A percentile compares a stretch with the other conserved stretches of the same genome.
Evolutionary conservation across 1,284 basidiomycete genomes (phyloP).

Genomic region (Boletus semigastroideus): DNA sequence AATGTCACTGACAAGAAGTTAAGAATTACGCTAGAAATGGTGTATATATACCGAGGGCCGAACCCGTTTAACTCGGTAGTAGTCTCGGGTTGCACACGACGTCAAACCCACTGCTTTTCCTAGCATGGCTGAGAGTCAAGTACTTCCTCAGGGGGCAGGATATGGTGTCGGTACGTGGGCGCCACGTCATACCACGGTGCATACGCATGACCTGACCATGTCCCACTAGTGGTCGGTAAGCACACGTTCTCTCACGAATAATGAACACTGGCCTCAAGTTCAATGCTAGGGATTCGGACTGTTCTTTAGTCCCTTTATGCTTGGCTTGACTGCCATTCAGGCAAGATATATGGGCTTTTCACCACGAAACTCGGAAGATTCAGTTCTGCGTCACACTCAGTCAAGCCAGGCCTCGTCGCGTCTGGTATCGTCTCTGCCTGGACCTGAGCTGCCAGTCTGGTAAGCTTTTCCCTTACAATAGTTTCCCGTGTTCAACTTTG

Average conservation of each 20-base stretch:
- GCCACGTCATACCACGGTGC: not conserved
- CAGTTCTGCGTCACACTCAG: constrained; percentile 75
- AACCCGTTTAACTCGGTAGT: not conserved
- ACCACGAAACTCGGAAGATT: constrained; percentile 78
- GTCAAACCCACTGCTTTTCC: not conserved
- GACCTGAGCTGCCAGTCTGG: constrained; percentile 81
- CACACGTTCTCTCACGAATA: not conserved
- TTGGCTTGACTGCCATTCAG: constrained; percentile 67
- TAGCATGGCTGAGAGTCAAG: constrained; percentile 31
- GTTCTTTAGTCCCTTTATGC: constrained; percentile 81
- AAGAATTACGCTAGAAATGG: constrained; percentile 9
- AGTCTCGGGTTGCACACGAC: constrained; percentile 2
- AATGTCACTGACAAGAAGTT: constrained; percentile 22
- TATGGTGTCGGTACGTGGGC: constrained; percentile 84
- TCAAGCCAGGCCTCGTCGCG: constrained; percentile 89
- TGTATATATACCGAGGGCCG: constrained; percentile 1
- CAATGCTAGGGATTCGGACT: constrained; percentile 68
- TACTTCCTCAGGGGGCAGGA: constrained; percentile 68
- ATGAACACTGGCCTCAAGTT: not conserved
- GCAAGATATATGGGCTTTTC: constrained; percentile 73
- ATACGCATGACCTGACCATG: not conserved
- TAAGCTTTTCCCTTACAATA: constrained; percentile 31
- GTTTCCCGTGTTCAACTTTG: not conserved
- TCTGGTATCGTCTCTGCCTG: constrained; percentile 85
- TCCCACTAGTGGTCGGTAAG: constrained; percentile 48